Evolutionary conservation across 352 stramenopile genomes (phyloP).

Genomic region (Globisporangium nunn): DNA sequence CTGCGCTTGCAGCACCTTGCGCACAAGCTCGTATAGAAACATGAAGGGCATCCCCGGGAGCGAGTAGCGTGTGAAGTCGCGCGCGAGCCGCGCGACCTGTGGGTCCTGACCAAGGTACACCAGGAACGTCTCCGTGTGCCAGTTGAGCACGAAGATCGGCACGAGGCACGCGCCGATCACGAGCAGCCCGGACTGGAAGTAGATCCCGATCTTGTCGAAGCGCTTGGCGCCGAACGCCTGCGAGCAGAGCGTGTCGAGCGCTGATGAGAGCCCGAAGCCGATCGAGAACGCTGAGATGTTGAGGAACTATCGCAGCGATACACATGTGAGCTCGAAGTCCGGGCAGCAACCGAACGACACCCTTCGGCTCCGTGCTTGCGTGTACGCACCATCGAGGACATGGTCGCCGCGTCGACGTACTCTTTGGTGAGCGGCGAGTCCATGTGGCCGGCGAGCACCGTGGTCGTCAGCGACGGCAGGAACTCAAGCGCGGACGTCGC

Average conservation of each 20-base stretch:
- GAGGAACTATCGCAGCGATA: conserved; percentile 29
- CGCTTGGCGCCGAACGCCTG: conserved; percentile 58
- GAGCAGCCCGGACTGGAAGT: conserved; percentile 60
- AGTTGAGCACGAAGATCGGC: conserved; percentile 53
- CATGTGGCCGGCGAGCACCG: conserved; percentile 57
- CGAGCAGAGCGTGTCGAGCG: conserved; percentile 71
- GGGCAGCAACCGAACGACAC: background rate
- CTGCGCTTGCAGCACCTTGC: conserved; percentile 74
- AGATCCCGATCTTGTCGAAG: conserved; percentile 63
- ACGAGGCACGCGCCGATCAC: conserved; percentile 38
- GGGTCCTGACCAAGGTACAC: conserved; percentile 36
- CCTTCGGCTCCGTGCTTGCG: too few species aligned
- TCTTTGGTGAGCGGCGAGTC: conserved; percentile 43
- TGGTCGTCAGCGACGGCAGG: conserved; percentile 39
- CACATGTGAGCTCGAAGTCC: background rate
- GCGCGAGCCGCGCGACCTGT: conserved; percentile 43
- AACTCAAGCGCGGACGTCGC: conserved; percentile 45
- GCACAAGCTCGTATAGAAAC: conserved; percentile 76
- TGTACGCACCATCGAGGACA: conserved; percentile 39
- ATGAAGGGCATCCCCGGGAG: conserved; percentile 58
- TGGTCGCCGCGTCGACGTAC: conserved; percentile 46
- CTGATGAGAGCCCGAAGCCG: conserved; percentile 55
- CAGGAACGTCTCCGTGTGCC: conserved; percentile 42
- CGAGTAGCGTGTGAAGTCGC: conserved; percentile 47
- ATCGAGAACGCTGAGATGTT: conserved; percentile 65